Conservation (phyloP, 805 yeast species). For the Clavispora carvajalis region DNA sequence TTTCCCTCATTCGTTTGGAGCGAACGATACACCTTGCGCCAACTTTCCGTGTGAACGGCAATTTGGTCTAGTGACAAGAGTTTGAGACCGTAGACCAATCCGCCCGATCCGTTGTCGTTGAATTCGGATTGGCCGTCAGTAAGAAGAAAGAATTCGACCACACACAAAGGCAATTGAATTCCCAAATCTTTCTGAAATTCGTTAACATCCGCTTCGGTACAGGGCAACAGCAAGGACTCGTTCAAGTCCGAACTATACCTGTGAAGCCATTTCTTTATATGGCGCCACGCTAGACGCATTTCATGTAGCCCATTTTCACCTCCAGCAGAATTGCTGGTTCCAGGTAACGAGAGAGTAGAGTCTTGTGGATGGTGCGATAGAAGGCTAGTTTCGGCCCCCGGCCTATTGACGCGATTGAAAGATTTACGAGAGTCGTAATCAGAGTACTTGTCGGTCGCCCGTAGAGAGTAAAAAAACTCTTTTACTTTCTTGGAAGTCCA, state of each 20-base stretch:
- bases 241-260: constrained; percentile 75
- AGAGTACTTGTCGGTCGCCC: constrained; percentile 66
- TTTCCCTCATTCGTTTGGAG: constrained; percentile 7
- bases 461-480: constrained; percentile 58
- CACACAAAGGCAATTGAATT: constrained; percentile 70
- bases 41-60: constrained; percentile 72
- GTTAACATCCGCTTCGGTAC: constrained; percentile 71
- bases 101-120: constrained; percentile 63
- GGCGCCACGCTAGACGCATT: constrained; percentile 77
- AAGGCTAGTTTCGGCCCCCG: constrained; percentile 30
- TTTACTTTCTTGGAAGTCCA: constrained; percentile 39
- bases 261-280: constrained; percentile 78
- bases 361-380: constrained; percentile 26
- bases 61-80: constrained; percentile 78
- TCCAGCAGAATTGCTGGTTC: constrained; percentile 12
- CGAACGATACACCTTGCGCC: constrained; percentile 69
- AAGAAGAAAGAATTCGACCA: constrained; percentile 68
- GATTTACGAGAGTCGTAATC: constrained; percentile 52
- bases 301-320: constrained; percentile 69
- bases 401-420: constrained; percentile 38
- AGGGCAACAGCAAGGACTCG: constrained; percentile 73
- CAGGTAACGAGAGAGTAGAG: constrained; percentile 15
- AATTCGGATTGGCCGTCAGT: constrained; percentile 83
- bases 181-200: constrained; percentile 82
- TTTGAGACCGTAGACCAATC: constrained; percentile 75